These are phyloP conservation scores for Suhomyces bolitotheri DNA, from an alignment of 1,139 yeast genomes.

Conservation along the genomic window DNA sequence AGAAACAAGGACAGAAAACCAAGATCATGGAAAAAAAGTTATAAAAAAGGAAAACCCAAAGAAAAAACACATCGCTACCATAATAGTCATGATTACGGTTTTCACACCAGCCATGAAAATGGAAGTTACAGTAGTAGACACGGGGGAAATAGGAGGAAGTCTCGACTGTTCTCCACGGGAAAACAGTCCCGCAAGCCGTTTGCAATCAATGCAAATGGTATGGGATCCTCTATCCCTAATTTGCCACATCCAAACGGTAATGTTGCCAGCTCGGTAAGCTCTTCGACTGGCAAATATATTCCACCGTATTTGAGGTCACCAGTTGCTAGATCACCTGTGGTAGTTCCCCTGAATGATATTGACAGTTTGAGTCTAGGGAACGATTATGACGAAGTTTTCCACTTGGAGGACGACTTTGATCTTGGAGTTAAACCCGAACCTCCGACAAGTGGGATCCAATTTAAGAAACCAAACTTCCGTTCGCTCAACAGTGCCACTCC, in stretches of 20 bases:
- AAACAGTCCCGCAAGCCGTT: conserved; percentile 21
- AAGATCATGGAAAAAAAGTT: conserved; percentile 32
- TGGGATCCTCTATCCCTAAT: conserved; percentile 7
- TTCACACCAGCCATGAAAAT: conserved; percentile 3
- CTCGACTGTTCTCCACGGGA: conserved; percentile 35
- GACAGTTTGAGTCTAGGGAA: conserved; percentile 34
- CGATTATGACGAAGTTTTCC: conserved; percentile 46
- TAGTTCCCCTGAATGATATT: conserved; percentile 39
- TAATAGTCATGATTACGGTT: conserved; percentile 10
- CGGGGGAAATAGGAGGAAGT: conserved; percentile 17
- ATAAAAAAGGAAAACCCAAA: conserved; percentile 14
- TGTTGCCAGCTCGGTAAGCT: conserved; percentile 2
- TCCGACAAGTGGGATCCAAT: conserved; percentile 10
- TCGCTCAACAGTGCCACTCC: conserved; percentile 14
- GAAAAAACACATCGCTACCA: conserved; percentile 18
- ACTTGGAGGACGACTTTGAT: conserved; percentile 47
- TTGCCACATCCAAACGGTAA: conserved; percentile 10
- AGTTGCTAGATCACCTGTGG: conserved; percentile 34
- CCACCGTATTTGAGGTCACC: conserved; percentile 51
- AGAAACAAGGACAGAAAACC: conserved; percentile 33
- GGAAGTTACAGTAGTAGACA: conserved; percentile 2
- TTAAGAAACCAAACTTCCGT: conserved; percentile 17
- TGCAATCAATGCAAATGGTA: conserved; percentile 1
- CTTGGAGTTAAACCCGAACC: conserved; percentile 11
- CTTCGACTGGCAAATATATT: conserved; percentile 37